Percentiles rank a stretch among this genome's conserved stretches.
These are phyloP conservation scores for Boletales sp. DNA, from an alignment of 768 basidiomycete genomes.

Conservation along the genomic window DNA sequence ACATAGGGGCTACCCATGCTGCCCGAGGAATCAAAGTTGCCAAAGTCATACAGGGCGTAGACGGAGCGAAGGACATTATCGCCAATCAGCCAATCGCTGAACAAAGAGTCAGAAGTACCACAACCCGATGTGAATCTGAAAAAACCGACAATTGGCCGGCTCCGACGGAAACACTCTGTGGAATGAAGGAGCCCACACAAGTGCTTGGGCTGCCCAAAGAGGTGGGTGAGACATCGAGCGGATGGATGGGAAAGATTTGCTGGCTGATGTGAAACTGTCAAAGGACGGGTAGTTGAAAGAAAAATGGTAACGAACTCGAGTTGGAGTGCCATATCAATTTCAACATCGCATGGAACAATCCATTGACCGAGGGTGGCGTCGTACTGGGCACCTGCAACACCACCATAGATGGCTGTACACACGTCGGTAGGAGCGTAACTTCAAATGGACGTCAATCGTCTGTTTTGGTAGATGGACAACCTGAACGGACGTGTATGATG, in stretches of 20 bases:
- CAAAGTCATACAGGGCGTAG: conserved; percentile 83
- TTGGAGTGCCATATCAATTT: conserved; percentile 78
- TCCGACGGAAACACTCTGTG: conserved; percentile 55
- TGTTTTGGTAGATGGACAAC: background rate
- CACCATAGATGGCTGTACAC: conserved; percentile 66
- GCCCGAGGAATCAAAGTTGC: conserved; percentile 64
- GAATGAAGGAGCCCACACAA: conserved; percentile 77
- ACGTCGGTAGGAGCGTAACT: conserved; percentile 66
- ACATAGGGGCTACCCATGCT: conserved; percentile 76
- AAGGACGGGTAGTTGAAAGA: conserved; percentile 1
- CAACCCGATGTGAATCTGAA: background rate
- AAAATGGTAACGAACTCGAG: conserved; percentile 51
- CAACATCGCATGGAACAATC: conserved; percentile 68
- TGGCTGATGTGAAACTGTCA: conserved; percentile 42
- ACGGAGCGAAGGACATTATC: conserved; percentile 81
- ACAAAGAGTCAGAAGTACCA: conserved; percentile 5
- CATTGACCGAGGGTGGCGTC: conserved; percentile 55
- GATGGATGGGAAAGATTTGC: conserved; percentile 75
- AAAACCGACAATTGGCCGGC: conserved; percentile 61
- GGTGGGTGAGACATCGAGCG: conserved; percentile 65
- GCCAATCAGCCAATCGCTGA: conserved; percentile 79
- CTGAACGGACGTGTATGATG: conserved; percentile 63
- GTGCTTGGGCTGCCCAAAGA: conserved; percentile 40
- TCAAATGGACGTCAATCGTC: conserved; percentile 24
- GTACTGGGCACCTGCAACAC: conserved; percentile 59